Evolutionary conservation across 306 rosid genomes (phyloP).

Genomic region (Cicer bijugum): DNA sequence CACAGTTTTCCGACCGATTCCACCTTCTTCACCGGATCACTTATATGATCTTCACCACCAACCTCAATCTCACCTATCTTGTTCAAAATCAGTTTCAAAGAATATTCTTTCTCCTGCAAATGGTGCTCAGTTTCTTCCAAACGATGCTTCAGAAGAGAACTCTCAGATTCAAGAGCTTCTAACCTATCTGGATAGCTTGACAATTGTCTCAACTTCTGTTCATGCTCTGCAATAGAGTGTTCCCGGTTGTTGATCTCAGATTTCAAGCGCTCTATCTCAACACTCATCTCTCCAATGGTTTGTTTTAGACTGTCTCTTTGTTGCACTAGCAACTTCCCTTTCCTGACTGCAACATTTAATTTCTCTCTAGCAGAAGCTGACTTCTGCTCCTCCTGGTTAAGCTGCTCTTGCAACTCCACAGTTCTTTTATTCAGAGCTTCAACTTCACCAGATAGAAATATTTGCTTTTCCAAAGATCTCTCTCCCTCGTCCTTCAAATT

Average conservation of each 20-base stretch:
- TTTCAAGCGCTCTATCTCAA: conserved; percentile 66
- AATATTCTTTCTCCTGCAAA: conserved; percentile 69
- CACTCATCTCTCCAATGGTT: conserved; percentile 63
- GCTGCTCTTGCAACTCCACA: conserved; percentile 75
- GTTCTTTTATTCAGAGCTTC: conserved; percentile 60
- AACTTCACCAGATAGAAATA: conserved; percentile 62
- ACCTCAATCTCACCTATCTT: conserved; percentile 65
- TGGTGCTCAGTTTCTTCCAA: conserved; percentile 64
- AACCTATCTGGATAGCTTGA: conserved; percentile 63
- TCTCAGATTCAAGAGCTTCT: conserved; percentile 76
- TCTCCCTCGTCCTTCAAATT: conserved; percentile 71
- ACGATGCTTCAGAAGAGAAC: conserved; percentile 58
- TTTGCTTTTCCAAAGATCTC: conserved; percentile 61
- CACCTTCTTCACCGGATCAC: conserved; percentile 72
- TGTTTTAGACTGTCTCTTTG: conserved; percentile 87
- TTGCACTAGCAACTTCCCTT: conserved; percentile 90
- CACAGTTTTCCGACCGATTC: conserved; percentile 67
- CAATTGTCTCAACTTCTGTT: conserved; percentile 62
- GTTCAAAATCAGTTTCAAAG: conserved; percentile 58
- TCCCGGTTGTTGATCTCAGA: conserved; percentile 62
- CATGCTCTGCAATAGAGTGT: conserved; percentile 62
- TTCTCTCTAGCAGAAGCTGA: conserved; percentile 87
- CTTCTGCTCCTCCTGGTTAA: conserved; percentile 90
- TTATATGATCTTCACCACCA: conserved; percentile 51
- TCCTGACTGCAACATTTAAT: conserved; percentile 87